Percentiles rank a stretch among this genome's conserved stretches.
These are phyloP conservation scores for Tuber aestivum DNA, from an alignment of 495 filamentous ascomycete genomes.

Conservation along the genomic window DNA sequence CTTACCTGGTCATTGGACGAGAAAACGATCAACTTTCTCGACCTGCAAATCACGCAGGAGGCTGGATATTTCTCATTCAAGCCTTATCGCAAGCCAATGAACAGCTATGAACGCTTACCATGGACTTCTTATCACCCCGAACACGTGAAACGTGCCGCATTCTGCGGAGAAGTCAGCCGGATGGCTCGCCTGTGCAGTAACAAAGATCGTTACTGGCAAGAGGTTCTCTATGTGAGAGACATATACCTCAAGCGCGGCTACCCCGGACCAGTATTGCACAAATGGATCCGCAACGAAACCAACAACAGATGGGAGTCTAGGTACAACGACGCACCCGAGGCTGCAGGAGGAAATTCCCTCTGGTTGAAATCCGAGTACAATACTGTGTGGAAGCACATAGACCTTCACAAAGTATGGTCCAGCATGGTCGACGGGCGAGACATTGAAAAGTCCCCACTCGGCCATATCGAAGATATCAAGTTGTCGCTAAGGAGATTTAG, in stretches of 20 bases:
- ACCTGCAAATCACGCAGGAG: not conserved
- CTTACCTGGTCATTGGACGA: constrained; percentile 7
- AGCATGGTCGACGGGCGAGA: not conserved
- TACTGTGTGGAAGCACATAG: not conserved
- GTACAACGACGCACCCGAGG: not conserved
- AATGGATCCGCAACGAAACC: not conserved
- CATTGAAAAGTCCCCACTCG: not conserved
- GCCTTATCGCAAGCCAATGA: constrained; percentile 11
- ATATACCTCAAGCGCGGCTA: not conserved
- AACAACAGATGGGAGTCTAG: not conserved
- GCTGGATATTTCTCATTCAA: not conserved
- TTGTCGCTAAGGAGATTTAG: not conserved
- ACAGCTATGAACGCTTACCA: constrained; percentile 7
- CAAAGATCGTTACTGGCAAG: not conserved
- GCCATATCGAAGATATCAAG: not conserved
- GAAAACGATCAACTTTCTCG: too few species aligned
- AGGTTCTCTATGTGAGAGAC: not conserved
- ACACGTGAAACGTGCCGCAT: not conserved
- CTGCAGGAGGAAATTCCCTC: not conserved
- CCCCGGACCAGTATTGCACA: not conserved
- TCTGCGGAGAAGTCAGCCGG: constrained; percentile 6
- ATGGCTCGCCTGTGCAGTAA: not conserved
- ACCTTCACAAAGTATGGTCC: too few species aligned
- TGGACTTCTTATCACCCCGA: not conserved
- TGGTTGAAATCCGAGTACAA: constrained; percentile 11